phyloP scores from a whole-genome alignment of 2,329 filamentous ascomycete species.

The Blastomyces parvus region DNA sequence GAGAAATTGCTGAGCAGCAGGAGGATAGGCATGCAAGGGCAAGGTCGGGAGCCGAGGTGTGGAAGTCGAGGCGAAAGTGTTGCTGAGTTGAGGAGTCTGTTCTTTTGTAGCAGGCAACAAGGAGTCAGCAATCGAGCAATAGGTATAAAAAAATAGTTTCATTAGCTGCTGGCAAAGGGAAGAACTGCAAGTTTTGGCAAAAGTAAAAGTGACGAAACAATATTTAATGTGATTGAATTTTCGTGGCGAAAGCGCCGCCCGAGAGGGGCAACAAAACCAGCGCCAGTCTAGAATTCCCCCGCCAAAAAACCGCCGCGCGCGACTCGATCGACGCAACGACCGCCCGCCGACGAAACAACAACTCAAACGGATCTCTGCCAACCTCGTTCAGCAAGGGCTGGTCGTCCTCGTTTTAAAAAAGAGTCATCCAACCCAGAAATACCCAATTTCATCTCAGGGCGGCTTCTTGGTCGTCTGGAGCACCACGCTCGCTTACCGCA shows the following conservation, averaged over 20 bases:
- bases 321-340: not conserved
- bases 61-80: not conserved
- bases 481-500: not conserved
- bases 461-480: not conserved
- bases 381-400: not conserved
- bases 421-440: not conserved
- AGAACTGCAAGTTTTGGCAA: not conserved
- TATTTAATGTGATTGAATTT: conserved; percentile 5
- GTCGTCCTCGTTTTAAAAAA: not conserved
- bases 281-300: not conserved
- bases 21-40: not conserved
- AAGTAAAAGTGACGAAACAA: not conserved
- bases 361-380: not conserved
- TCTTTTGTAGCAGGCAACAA: not conserved
- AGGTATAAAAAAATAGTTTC: no score
- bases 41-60: not conserved
- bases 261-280: not conserved
- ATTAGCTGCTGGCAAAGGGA: not conserved
- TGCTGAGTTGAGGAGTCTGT: no score
- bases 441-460: not conserved
- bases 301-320: not conserved
- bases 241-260: conserved; percentile 4
- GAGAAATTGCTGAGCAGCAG: not conserved
- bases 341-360: no score
- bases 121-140: not conserved